These are phyloP conservation scores for Chaetomium globosum DNA, from an alignment of 2,329 filamentous ascomycete species.

Conservation along the genomic window DNA sequence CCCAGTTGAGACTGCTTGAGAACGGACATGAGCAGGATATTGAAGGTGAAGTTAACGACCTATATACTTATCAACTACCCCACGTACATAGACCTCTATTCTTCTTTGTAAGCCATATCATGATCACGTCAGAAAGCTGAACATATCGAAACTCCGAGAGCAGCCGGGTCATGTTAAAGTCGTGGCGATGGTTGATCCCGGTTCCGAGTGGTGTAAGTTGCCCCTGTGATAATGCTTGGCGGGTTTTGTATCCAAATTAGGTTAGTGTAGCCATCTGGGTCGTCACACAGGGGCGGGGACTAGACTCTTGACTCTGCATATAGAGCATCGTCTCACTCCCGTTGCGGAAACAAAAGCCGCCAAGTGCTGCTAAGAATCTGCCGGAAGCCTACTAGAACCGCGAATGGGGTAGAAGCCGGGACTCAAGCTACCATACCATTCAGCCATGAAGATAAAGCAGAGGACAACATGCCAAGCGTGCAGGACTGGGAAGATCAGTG, in stretches of 20 bases:
- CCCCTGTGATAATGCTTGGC: constrained; percentile 16
- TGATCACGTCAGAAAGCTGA: constrained; percentile 5
- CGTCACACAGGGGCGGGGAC: constrained; percentile 1
- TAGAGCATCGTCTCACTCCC: not conserved
- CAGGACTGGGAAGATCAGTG: constrained; percentile 30
- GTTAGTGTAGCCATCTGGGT: constrained; percentile 6
- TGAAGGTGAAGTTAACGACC: not conserved
- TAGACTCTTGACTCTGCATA: not conserved
- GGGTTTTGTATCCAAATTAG: constrained; percentile 19
- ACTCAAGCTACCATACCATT: not conserved
- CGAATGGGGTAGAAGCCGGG: not conserved
- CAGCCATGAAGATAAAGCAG: constrained; percentile 31
- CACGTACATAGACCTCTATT: not conserved
- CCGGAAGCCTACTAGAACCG: not conserved
- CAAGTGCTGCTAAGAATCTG: constrained; percentile 5
- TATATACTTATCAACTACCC: not conserved
- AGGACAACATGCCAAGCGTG: constrained; percentile 31
- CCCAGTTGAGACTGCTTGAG: not conserved
- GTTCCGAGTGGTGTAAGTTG: not conserved
- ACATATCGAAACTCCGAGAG: not conserved
- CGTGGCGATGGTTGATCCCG: not conserved
- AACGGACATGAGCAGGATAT: not conserved
- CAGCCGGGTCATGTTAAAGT: not conserved
- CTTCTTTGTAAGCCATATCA: constrained; percentile 9
- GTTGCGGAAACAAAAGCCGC: constrained; percentile 23